These are phyloP conservation scores for Abortiporus biennis DNA, from an alignment of 1,284 basidiomycete species.

Conservation along the genomic window DNA sequence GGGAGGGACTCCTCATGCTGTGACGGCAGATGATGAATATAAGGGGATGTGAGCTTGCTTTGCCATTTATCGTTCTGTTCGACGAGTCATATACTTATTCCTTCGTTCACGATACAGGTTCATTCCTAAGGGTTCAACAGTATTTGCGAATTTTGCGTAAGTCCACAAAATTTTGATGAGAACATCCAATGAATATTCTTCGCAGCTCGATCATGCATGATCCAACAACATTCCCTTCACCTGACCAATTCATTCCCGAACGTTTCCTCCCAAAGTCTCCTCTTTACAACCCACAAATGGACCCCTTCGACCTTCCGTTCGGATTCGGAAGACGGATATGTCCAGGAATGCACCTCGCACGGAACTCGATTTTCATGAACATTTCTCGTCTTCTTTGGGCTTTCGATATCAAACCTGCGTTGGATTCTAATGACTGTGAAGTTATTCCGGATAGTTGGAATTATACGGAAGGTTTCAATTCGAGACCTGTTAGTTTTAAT, in stretches of 20 bases:
- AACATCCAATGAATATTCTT: background rate
- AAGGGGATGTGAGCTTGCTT: slow-evolving; percentile 17
- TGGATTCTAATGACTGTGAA: slow-evolving; percentile 15
- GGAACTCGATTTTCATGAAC: slow-evolving; percentile 37
- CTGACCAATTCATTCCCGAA: slow-evolving; percentile 17
- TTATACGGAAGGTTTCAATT: slow-evolving; percentile 42
- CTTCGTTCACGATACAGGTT: slow-evolving; percentile 22
- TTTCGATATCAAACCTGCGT: slow-evolving; percentile 30
- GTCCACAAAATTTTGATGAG: too few species aligned
- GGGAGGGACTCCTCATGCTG: slow-evolving; percentile 28
- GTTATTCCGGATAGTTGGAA: slow-evolving; percentile 27
- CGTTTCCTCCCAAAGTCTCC: slow-evolving; percentile 19
- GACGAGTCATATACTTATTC: background rate
- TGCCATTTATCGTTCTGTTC: background rate
- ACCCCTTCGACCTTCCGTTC: slow-evolving; percentile 38
- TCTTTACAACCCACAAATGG: slow-evolving; percentile 24
- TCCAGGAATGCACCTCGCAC: slow-evolving; percentile 40
- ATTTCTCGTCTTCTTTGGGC: slow-evolving; percentile 36
- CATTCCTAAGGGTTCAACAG: slow-evolving; percentile 37
- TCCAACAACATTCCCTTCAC: slow-evolving; percentile 17
- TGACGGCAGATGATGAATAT: slow-evolving; percentile 20
- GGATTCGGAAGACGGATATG: slow-evolving; percentile 42
- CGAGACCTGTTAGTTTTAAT: slow-evolving; percentile 34
- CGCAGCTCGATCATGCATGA: slow-evolving; percentile 19
- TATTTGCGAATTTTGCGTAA: slow-evolving; percentile 37